Evolutionary conservation across 2,329 filamentous ascomycete species (phyloP).

Genomic region (Diaporthe citriasiana): DNA sequence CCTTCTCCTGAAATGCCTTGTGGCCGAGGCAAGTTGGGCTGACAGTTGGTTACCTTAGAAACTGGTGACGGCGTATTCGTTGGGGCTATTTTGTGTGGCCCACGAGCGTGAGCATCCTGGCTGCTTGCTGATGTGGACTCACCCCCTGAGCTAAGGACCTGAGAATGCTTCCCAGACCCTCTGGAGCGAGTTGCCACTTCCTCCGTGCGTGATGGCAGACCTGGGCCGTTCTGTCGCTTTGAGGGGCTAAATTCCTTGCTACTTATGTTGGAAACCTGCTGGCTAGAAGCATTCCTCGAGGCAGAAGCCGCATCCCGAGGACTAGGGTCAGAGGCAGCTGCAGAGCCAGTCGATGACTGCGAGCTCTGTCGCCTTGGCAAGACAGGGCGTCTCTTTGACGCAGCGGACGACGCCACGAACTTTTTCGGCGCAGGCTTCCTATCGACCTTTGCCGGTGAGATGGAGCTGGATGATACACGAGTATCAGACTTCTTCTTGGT

Average conservation of each 20-base stretch:
- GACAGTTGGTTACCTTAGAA: not conserved
- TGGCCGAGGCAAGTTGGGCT: not conserved
- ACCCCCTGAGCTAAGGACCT: conserved; percentile 8
- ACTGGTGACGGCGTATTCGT: conserved; percentile 10
- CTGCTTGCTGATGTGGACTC: conserved; percentile 17
- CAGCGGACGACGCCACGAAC: conserved; percentile 59
- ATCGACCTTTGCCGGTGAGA: conserved; percentile 49
- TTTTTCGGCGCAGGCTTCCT: conserved; percentile 53
- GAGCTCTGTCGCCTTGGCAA: conserved; percentile 63
- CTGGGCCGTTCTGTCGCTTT: conserved; percentile 34
- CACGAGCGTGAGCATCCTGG: conserved; percentile 18
- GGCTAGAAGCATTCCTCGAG: not conserved
- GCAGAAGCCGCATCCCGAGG: conserved; percentile 51
- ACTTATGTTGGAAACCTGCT: conserved; percentile 27
- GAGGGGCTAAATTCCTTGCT: conserved; percentile 22
- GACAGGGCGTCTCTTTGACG: conserved; percentile 61
- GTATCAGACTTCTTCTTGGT: conserved; percentile 43
- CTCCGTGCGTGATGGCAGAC: conserved; percentile 36
- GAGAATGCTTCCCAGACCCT: conserved; percentile 63
- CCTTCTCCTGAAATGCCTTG: not conserved
- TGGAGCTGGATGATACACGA: conserved; percentile 45
- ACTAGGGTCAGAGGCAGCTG: conserved; percentile 44
- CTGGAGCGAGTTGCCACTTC: conserved; percentile 56
- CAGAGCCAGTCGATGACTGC: conserved; percentile 58
- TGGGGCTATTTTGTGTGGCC: not conserved